Conservation (phyloP, 2,329 filamentous ascomycete species). For the Hypoxylon sp. region DNA sequence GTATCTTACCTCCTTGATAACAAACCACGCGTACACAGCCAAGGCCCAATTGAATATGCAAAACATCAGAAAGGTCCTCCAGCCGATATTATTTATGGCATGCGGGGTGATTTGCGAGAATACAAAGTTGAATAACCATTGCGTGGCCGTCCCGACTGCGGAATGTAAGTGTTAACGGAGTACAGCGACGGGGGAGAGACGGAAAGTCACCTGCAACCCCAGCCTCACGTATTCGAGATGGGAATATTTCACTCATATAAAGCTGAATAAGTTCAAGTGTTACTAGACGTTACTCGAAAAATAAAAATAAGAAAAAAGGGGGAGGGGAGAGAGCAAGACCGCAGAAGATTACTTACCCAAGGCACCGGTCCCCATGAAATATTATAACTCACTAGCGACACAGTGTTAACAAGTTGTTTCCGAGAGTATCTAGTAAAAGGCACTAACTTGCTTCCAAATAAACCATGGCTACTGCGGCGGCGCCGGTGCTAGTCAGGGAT, state of each 20-base stretch:
- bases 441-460: conserved; percentile 62
- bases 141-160: conserved; percentile 62
- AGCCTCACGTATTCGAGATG: conserved; percentile 64
- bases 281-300: background rate
- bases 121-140: conserved; percentile 68
- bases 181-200: background rate
- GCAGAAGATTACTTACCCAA: conserved; percentile 56
- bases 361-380: conserved; percentile 68
- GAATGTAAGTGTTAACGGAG: conserved; percentile 1
- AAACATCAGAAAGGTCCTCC: conserved; percentile 63
- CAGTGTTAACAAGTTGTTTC: conserved; percentile 50
- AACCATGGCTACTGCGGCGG: conserved; percentile 66
- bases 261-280: conserved; percentile 49
- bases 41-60: conserved; percentile 37
- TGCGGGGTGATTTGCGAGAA: conserved; percentile 66
- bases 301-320: background rate
- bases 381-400: conserved; percentile 65
- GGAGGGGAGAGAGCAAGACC: background rate
- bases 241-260: conserved; percentile 67
- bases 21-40: conserved; percentile 29
- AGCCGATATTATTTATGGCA: conserved; percentile 62
- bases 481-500: conserved; percentile 57
- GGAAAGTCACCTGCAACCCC: conserved; percentile 58
- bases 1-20: conserved; percentile 36
- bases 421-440: background rate